Conservation (phyloP, 2,329 filamentous ascomycete genomes). For the Fusarium setosum region DNA sequence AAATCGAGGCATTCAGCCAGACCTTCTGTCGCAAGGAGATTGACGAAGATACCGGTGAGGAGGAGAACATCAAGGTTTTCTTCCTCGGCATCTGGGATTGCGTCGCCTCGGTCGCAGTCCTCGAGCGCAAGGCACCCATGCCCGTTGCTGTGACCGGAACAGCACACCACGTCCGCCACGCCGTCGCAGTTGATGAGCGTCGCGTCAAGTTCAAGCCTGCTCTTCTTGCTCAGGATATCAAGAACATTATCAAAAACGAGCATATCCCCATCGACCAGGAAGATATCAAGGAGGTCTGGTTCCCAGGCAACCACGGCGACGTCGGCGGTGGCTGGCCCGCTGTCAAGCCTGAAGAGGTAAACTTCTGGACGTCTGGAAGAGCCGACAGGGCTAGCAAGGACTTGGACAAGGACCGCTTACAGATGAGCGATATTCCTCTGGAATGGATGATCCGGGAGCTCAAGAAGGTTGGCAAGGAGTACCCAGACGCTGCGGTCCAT, state of each 20-base stretch:
- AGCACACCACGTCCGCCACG: conserved; percentile 61
- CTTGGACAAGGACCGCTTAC: conserved; percentile 50
- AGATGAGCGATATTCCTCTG: conserved; percentile 62
- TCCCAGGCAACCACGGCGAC: conserved; percentile 64
- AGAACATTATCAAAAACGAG: conserved; percentile 16
- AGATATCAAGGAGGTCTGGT: conserved; percentile 64
- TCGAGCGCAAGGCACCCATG: conserved; percentile 51
- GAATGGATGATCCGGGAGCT: conserved; percentile 65
- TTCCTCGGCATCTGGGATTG: conserved; percentile 67
- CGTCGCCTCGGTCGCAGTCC: conserved; percentile 62
- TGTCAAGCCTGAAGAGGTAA: conserved; percentile 35
- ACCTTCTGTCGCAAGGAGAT: conserved; percentile 57
- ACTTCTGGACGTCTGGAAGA: conserved; percentile 48
- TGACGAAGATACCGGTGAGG: background rate
- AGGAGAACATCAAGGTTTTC: conserved; percentile 58
- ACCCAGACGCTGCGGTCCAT: conserved; percentile 46
- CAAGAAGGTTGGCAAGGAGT: conserved; percentile 48
- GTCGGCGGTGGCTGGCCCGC: conserved; percentile 64
- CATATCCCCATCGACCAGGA: conserved; percentile 35
- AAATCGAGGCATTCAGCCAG: conserved; percentile 58
- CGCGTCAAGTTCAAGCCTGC: conserved; percentile 67
- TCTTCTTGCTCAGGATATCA: conserved; percentile 56
- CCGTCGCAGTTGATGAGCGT: conserved; percentile 64
- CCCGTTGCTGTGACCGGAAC: conserved; percentile 53
- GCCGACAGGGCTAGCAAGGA: conserved; percentile 41